Evolutionary conservation across 2,329 filamentous ascomycete genomes (phyloP), one percentile per base, ranked within the genome.

Genomic region (Sclerotiophoma versabilis): DNA sequence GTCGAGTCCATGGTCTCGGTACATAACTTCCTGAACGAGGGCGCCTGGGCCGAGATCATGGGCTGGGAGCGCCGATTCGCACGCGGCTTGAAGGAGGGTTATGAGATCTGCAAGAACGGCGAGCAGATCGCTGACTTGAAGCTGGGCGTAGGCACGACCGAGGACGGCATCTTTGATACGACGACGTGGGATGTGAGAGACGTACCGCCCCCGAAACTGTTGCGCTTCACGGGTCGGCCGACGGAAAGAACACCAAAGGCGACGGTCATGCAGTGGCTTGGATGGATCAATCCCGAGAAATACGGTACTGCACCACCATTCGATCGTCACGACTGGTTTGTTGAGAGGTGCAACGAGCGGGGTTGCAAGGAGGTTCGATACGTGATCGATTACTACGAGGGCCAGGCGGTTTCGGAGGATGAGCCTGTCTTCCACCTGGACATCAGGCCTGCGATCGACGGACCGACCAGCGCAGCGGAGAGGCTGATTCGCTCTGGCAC

Each of bases 1-100:
- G 93, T 99, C 12, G 93, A 97, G 77, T 88, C 89, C 70, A 99
- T 99, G 95, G 95, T 99, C 5, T 90, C 92, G 0, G 92, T 98
- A 10, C 95, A 99, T 81, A 99, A 99, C 77, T 98, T 97, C 70
- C 77, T 99, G 54, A 99, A 99, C 74, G 95, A 99, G 75, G 95
- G 95, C 60, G 95, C 95, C 7, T 99, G 95, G 95, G 84, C 85
- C 15, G 95, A 99, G 81, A 96, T 99, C 70, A 84, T 95, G 62
- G 90, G 89, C 34, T 98, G 93, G 93, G 95, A 99, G 80, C 84
- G 87, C 50, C 86, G 93, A 47, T 99, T 98, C 72, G 82, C 84
- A 17, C 82, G 83, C 27, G 95, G 95, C 0, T 75, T 97, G 20
- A 79, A 76, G 55, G 81, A 84, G 39, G 92, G 90, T 33, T 93